Evolutionary conservation across 2,329 filamentous ascomycete species (phyloP).

Genomic region (Tolypocladium pustulatum): DNA sequence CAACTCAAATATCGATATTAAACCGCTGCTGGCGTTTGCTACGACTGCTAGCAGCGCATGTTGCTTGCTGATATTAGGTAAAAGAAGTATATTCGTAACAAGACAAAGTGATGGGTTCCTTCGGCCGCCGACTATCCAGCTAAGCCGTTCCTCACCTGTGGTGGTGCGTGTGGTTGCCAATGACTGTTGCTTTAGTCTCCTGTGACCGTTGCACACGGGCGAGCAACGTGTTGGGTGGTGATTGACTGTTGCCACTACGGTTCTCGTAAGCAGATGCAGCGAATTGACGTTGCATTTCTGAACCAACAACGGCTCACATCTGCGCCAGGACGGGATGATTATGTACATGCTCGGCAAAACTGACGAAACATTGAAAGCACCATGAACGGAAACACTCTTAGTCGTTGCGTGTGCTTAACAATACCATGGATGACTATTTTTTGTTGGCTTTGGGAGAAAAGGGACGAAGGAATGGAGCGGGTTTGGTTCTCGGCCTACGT

Average conservation of each 20-base stretch:
- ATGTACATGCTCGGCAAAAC: too few relatives aligned
- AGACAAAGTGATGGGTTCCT: neutral
- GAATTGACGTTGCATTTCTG: neutral
- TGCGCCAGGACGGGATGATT: neutral
- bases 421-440: too few relatives aligned
- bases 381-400: too few relatives aligned
- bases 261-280: neutral
- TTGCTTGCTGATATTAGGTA: neutral
- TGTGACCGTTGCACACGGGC: too few relatives aligned
- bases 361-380: too few relatives aligned
- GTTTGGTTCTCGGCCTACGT: too few relatives aligned
- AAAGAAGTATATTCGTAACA: neutral
- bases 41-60: neutral
- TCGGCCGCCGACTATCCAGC: neutral
- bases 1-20: too few relatives aligned
- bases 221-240: neutral
- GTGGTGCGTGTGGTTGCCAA: neutral
- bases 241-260: neutral
- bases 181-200: neutral
- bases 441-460: too few relatives aligned
- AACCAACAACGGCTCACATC: neutral
- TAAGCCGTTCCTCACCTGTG: neutral
- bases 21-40: neutral
- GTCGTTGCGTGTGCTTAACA: too few relatives aligned
- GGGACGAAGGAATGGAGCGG: too few relatives aligned